phyloP scores from a whole-genome alignment of 176 grass and related monocot species.

The maize (Zea mays) region DNA sequence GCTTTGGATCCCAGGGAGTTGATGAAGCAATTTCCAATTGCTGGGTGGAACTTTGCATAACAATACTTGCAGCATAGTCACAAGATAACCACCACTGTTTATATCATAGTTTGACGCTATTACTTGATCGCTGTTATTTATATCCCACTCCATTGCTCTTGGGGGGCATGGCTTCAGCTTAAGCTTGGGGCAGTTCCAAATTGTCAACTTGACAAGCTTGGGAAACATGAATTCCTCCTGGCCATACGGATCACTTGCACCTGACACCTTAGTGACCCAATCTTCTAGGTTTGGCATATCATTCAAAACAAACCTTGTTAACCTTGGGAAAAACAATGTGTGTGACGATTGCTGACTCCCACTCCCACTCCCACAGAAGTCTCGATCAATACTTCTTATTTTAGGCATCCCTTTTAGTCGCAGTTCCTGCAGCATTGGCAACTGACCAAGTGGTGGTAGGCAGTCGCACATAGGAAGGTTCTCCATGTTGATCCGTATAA shows the following conservation, averaged over 20 bases:
- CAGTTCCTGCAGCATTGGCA: slow-evolving; percentile 6
- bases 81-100: neutral
- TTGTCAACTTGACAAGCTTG: neutral
- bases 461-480: neutral
- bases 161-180: neutral
- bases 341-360: neutral
- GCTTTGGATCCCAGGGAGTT: neutral
- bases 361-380: neutral
- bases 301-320: slow-evolving; percentile 22
- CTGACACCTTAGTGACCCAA: neutral
- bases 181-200: slow-evolving; percentile 18
- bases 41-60: neutral
- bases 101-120: slow-evolving; percentile 4
- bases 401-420: slow-evolving; percentile 26
- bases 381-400: neutral
- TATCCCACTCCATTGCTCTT: slow-evolving; percentile 6
- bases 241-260: no score
- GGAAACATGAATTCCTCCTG: slow-evolving; percentile 22
- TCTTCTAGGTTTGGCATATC: slow-evolving; percentile 21
- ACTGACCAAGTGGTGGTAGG: slow-evolving; percentile 9
- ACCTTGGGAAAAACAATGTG: slow-evolving; percentile 12
- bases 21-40: neutral
- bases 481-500: slow-evolving; percentile 24
- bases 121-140: slow-evolving; percentile 1
- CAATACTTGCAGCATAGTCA: neutral